Percentiles rank a stretch among this genome's conserved stretches.
These are phyloP conservation scores for Gonium pectorale DNA, from an alignment of 139 green algal species.

Conservation along the genomic window DNA sequence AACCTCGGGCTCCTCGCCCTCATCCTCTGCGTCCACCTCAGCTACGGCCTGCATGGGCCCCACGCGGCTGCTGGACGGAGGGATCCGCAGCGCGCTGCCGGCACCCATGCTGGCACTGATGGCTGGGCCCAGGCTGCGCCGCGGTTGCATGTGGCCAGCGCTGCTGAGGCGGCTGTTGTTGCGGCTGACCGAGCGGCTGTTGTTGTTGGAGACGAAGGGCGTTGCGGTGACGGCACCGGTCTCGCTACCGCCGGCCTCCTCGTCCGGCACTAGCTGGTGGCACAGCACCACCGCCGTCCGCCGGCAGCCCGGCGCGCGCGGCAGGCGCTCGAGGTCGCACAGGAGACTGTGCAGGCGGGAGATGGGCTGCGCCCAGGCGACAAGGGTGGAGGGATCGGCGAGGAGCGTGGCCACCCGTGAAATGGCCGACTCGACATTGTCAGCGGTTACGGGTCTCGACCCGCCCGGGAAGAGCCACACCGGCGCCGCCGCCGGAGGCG, in stretches of 20 bases:
- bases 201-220: too few species aligned
- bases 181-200: slow-evolving; percentile 7
- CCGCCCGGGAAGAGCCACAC: slow-evolving; percentile 22
- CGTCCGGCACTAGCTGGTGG: neutral
- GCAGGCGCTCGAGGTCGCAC: neutral
- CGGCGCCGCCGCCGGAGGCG: slow-evolving; percentile 5
- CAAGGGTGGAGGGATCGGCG: neutral
- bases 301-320: neutral
- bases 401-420: neutral
- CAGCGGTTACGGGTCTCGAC: neutral
- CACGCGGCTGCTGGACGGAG: too few species aligned
- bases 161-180: neutral
- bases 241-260: neutral
- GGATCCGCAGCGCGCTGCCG: too few species aligned
- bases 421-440: slow-evolving; percentile 4
- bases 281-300: slow-evolving; percentile 17
- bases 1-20: neutral
- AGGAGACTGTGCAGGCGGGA: neutral
- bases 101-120: too few species aligned
- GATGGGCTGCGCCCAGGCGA: slow-evolving; percentile 17
- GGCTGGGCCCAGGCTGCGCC: slow-evolving; percentile 1
- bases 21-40: neutral
- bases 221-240: too few species aligned
- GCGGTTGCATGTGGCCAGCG: too few species aligned
- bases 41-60: neutral